These are phyloP conservation scores for Pyrenula massariospora DNA, from an alignment of 495 filamentous ascomycete genomes.

Conservation along the genomic window DNA sequence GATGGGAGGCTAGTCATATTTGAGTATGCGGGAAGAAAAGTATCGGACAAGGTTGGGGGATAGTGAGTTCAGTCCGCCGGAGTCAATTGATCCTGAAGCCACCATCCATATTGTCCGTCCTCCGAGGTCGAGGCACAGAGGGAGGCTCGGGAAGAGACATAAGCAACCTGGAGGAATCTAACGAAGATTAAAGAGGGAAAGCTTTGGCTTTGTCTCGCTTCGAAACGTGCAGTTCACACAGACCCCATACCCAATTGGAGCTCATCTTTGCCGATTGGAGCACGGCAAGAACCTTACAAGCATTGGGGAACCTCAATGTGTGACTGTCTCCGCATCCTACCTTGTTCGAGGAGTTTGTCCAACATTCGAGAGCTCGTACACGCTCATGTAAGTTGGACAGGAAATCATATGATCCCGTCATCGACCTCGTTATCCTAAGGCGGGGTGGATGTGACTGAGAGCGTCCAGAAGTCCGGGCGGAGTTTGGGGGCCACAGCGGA, in stretches of 20 bases:
- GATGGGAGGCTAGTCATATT: neutral
- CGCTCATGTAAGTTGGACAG: neutral
- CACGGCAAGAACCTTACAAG: neutral
- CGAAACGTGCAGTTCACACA: neutral
- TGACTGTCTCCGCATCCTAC: too few species aligned
- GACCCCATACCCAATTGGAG: neutral
- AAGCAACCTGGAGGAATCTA: neutral
- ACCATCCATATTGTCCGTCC: neutral
- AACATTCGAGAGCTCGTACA: too few species aligned
- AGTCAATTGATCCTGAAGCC: neutral
- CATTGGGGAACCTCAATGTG: neutral
- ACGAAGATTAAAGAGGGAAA: neutral
- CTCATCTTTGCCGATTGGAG: neutral
- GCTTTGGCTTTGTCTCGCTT: neutral
- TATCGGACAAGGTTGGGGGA: neutral
- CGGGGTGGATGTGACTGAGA: neutral
- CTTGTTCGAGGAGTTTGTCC: too few species aligned
- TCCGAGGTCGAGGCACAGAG: too few species aligned
- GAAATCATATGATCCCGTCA: neutral
- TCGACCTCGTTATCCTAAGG: neutral
- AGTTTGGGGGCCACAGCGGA: neutral
- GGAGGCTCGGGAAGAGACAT: neutral
- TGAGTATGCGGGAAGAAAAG: neutral
- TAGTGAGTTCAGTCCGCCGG: neutral
- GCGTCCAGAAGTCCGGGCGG: neutral